Conservation (phyloP, 495 filamentous ascomycete genomes). For the Penicillium samsonianum region DNA sequence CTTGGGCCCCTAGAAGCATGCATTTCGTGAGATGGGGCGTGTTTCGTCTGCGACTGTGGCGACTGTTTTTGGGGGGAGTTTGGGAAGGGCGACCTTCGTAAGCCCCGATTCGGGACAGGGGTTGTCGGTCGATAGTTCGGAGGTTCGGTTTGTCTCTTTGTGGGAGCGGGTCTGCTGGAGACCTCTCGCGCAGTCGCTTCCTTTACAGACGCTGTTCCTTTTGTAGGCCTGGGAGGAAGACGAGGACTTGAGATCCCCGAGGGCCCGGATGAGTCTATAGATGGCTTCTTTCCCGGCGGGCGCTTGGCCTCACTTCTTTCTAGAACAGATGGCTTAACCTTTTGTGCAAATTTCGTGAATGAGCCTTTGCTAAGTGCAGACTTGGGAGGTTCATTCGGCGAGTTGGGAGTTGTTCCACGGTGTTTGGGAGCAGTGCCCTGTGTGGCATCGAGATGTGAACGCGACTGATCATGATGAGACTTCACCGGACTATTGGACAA, state of each 20-base stretch:
- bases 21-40: conserved; percentile 24
- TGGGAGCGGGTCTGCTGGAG: conserved; percentile 12
- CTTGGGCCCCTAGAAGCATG: conserved; percentile 33
- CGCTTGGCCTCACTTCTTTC: conserved; percentile 37
- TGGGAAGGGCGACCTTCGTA: conserved; percentile 45
- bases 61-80: conserved; percentile 25
- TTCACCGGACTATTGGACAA: conserved; percentile 1
- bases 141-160: conserved; percentile 18
- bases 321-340: conserved; percentile 28
- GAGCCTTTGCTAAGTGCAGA: conserved; percentile 29
- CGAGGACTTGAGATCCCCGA: conserved; percentile 12
- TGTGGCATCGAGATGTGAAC: conserved; percentile 7
- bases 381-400: conserved; percentile 21
- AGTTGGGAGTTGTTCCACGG: neutral
- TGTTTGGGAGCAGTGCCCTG: conserved; percentile 3
- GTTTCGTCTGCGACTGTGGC: conserved; percentile 26
- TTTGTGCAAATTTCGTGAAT: conserved; percentile 39
- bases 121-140: conserved; percentile 20
- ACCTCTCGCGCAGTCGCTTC: conserved; percentile 25
- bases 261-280: conserved; percentile 18
- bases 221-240: conserved; percentile 19
- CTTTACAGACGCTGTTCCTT: conserved; percentile 25
- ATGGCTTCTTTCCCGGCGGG: conserved; percentile 20
- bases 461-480: neutral
- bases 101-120: conserved; percentile 37